Base-by-base conservation (phyloP, 2,329 filamentous ascomycete genomes). In the Tolypocladium cylindrosporum region DNA sequence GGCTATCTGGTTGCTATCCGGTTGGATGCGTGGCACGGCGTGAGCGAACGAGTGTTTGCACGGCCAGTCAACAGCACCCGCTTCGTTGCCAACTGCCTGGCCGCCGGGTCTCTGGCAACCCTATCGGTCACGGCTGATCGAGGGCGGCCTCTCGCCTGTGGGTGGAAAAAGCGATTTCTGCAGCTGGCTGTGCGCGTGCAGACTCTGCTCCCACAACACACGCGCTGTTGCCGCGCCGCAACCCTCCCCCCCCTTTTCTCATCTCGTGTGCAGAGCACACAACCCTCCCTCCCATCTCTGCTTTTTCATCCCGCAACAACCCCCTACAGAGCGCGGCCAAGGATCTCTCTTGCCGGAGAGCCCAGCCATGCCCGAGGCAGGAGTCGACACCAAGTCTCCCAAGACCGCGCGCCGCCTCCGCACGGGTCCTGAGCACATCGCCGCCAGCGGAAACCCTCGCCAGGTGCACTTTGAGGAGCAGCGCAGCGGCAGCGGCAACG, bases 401-500 rank as follows among this genome's bases (percentile, higher is more conserved):
- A 72, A 68, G 62, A 62, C 59, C 11, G 64, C 64, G 54, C 66
- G 65, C 52, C 68, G 66, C 39, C 59, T 63, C 36, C 69, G 67
- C 54, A 63, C 65, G 11, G 60, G 19, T n/a, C 7, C 45, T 10
- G 59, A 59, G 24, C 61, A 65, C 31, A 61, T 67, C 43, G 55
- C 62, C 58, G 50, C 36, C 36, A 37, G 48, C 48, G 19, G 48
- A 31, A 37, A 31, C 16, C 67, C 64, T 62, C 70, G 69, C 54
- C 70, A 72, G 58, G 71, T 72, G 58, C 71, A 64, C 39, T 73
- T 72, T 54, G 64, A 58, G 21, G 37, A 57, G 14, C 21, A 50
- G 53, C 31, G 43, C 52, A n/a, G 63, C 9, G 56, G n/a, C 41
- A 50, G 24, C 27, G 53, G 43, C 27, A 62, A 57, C 51, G 52